Evolutionary conservation across 495 filamentous ascomycete species (phyloP), one percentile per base, ranked within the genome.

Genomic region (Trichoderma parareesei): DNA sequence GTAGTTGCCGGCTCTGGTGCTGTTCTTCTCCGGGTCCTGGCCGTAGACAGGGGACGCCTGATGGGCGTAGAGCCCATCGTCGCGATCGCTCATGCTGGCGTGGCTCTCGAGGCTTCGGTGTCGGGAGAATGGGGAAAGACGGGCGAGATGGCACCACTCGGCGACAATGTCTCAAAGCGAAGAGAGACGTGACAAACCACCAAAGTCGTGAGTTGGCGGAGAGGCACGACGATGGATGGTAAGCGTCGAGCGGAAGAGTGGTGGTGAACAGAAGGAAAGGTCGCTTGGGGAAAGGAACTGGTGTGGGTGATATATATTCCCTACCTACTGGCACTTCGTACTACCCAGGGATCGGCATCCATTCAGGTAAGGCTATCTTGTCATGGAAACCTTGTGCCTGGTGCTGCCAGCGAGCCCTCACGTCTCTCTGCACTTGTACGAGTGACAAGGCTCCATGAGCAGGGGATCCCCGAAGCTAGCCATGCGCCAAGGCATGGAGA

Each of bases 1-100:
- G 5, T 5, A n/a, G 61, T 38, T 63, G 11, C 44, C 38, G n/a
- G 37, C 42, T 10, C 44, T 18, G n/a, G 11, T 14, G 18, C 60
- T 53, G 61, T 5, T 8, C 40, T 63, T 63, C 38, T 63, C 60
- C 38, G 38, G 38, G 43, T 63, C 65, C 49, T 41, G 14, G 38
- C 60, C 60, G 8, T 41, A 42, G 13, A 11, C 60, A 35, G 38
- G 37, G 60, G 37, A 11, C 9, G 20, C 27, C 27, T 27, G 27
- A 16, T 37, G 27, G 27, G 53, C 53, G 33, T 57, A 16, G 11
- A 57, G 53, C 53, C 53, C 53, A 27, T 57, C 53, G 53, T 37
- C 53, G 10, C 27, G 48, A 55, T 35, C 20, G 27, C 53, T 57
- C 53, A 57, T 57, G 53, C 8, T 4, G 27, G 53, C 6, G 20